A percentile compares a stretch with the other conserved stretches of the same genome.
Evolutionary conservation across 2,329 filamentous ascomycete species (phyloP).

Genomic region (Stagonosporopsis chrysanthemi): DNA sequence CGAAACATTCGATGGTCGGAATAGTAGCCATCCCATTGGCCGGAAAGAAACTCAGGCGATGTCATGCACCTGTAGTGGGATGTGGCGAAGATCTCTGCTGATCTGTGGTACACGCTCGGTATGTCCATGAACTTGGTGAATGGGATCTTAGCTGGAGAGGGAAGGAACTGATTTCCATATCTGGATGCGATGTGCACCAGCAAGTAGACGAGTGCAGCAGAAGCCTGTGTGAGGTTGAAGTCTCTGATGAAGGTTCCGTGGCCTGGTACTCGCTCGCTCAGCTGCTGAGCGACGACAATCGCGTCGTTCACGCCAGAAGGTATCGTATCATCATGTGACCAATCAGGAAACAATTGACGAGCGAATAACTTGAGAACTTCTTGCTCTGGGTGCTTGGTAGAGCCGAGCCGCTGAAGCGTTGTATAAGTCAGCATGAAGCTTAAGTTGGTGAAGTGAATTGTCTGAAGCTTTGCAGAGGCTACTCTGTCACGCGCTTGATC

Average conservation of each 20-base stretch:
- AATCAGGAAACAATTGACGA: constrained; percentile 2
- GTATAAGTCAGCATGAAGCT: constrained; percentile 29
- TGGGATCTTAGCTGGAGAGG: constrained; percentile 20
- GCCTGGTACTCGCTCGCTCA: constrained; percentile 16
- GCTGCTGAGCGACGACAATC: constrained; percentile 1
- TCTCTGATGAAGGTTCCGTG: constrained; percentile 7
- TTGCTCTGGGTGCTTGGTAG: neutral
- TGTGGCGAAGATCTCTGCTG: constrained; percentile 16
- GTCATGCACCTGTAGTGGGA: constrained; percentile 31
- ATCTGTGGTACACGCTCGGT: constrained; percentile 17
- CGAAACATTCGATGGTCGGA: constrained; percentile 21
- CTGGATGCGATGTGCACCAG: constrained; percentile 15
- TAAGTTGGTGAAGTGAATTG: constrained; percentile 19
- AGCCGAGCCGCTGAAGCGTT: constrained; percentile 18
- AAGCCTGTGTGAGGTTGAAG: constrained; percentile 19
- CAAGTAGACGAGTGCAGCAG: constrained; percentile 14
- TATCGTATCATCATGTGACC: neutral
- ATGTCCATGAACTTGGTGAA: constrained; percentile 27
- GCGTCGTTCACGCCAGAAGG: neutral
- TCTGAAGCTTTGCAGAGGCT: constrained; percentile 10
- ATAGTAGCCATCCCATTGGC: constrained; percentile 29
- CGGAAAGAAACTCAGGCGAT: constrained; percentile 22
- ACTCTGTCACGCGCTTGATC: constrained; percentile 1
- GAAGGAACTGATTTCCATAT: constrained; percentile 7
- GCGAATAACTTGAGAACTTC: constrained; percentile 5